Percentiles rank a stretch among this genome's conserved stretches.
Conservation (phyloP, 2,329 filamentous ascomycete species). For the Aspergillus luchuensis region DNA sequence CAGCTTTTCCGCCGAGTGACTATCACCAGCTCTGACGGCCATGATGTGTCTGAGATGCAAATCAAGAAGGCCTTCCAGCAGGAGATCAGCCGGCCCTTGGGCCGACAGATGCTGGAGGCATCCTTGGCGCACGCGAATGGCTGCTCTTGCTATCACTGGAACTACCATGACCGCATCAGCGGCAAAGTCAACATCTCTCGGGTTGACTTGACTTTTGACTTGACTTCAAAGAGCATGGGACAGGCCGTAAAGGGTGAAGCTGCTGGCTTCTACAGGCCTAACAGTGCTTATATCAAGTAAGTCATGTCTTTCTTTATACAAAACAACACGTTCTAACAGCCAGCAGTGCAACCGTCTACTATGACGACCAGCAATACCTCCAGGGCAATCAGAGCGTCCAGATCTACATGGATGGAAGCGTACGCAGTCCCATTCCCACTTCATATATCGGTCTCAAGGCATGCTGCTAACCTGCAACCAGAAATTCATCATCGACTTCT, state of each 20-base stretch:
- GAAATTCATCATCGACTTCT: constrained; percentile 11
- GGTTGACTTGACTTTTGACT: constrained; percentile 2
- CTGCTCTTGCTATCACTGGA: constrained; percentile 9
- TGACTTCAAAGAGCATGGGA: constrained; percentile 8
- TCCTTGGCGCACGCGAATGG: background rate
- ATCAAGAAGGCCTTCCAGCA: constrained; percentile 9
- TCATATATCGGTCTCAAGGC: too few relatives aligned
- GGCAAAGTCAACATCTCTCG: constrained; percentile 6
- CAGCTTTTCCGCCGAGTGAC: constrained; percentile 3
- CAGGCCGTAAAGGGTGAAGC: constrained; percentile 3
- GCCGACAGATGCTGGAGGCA: constrained; percentile 8
- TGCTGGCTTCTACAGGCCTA: constrained; percentile 3
- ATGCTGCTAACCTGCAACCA: background rate
- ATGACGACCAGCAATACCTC: constrained; percentile 5
- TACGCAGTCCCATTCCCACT: background rate
- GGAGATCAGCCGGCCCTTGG: constrained; percentile 5
- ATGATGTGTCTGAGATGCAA: constrained; percentile 8
- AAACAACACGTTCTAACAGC: background rate
- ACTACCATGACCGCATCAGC: constrained; percentile 6
- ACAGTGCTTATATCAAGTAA: constrained; percentile 3
- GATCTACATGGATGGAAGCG: constrained; percentile 5
- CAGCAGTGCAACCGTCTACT: constrained; percentile 2
- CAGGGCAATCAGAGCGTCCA: constrained; percentile 8
- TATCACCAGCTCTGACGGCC: constrained; percentile 3
- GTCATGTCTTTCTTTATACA: background rate